phyloP scores from a whole-genome alignment of 768 basidiomycete genomes.

The Mycena indigotica region DNA sequence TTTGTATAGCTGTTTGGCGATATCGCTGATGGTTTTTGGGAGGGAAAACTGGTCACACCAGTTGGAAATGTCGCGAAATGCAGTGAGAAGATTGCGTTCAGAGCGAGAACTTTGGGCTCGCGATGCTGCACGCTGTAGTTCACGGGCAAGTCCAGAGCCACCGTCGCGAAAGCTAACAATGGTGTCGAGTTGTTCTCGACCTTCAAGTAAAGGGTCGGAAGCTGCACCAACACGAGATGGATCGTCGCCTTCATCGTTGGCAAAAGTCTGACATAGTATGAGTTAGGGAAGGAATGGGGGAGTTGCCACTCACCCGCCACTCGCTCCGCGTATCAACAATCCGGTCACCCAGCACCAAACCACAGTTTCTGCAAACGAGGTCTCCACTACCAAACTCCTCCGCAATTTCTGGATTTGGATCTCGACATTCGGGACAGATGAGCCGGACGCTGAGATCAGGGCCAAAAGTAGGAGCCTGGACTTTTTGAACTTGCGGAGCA shows the following conservation, averaged over 20 bases:
- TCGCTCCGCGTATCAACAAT: conserved; percentile 98
- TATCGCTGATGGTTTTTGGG: conserved; percentile 91
- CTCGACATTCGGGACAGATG: conserved; percentile 94
- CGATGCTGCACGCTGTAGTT: conserved; percentile 90
- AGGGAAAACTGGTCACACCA: conserved; percentile 97
- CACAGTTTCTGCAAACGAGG: conserved; percentile 92
- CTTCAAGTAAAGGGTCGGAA: conserved; percentile 89
- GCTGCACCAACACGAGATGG: conserved; percentile 99
- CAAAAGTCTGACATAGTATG: conserved; percentile 75
- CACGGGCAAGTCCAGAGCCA: conserved; percentile 87
- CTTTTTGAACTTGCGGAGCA: conserved; percentile 52
- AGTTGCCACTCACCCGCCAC: conserved; percentile 77
- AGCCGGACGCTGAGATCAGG: conserved; percentile 87
- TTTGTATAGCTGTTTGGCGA: conserved; percentile 96
- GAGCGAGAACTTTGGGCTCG: conserved; percentile 77
- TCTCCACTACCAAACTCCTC: conserved; percentile 99
- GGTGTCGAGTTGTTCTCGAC: conserved; percentile 92
- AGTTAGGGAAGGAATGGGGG: conserved; percentile 20
- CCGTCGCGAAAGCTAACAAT: conserved; percentile 95
- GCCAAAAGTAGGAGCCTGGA: conserved; percentile 63
- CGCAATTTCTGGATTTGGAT: conserved; percentile 90
- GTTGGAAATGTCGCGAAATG: conserved; percentile 88
- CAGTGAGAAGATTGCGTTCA: conserved; percentile 83
- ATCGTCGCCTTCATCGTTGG: conserved; percentile 98
- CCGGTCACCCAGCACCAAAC: conserved; percentile 92